phyloP scores from a whole-genome alignment of 2,329 filamentous ascomycete genomes.

The Apiospora saccharicola region DNA sequence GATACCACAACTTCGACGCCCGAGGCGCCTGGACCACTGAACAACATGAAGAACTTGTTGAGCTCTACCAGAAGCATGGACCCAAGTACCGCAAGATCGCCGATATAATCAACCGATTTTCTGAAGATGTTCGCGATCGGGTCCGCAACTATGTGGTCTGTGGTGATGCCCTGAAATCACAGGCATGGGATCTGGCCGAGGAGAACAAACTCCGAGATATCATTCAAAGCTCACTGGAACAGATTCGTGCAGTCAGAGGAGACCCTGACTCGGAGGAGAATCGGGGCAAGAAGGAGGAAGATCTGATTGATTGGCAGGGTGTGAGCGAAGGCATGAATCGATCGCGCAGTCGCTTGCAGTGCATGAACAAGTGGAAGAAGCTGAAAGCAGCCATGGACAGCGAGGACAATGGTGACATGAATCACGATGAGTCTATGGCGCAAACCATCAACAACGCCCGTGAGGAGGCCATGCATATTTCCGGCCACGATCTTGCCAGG shows the following conservation, averaged over 20 bases:
- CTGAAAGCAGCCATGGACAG: conserved; percentile 39
- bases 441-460: conserved; percentile 41
- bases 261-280: conserved; percentile 42
- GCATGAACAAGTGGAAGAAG: conserved; percentile 70
- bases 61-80: conserved; percentile 55
- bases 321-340: conserved; percentile 69
- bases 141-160: conserved; percentile 73
- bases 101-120: conserved; percentile 67
- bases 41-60: conserved; percentile 62
- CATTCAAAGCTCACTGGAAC: conserved; percentile 60
- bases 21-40: conserved; percentile 66
- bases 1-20: conserved; percentile 70
- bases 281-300: conserved; percentile 53
- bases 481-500: conserved; percentile 36
- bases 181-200: conserved; percentile 68
- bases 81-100: conserved; percentile 70
- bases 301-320: conserved; percentile 69
- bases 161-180: conserved; percentile 58
- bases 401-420: conserved; percentile 33
- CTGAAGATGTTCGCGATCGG: conserved; percentile 72
- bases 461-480: conserved; percentile 35
- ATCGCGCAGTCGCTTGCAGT: conserved; percentile 71
- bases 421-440: conserved; percentile 30
- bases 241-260: conserved; percentile 51
- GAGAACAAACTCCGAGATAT: conserved; percentile 59